phyloP scores from a whole-genome alignment of 345 rosid genomes.

The Eucalyptus tenuipes region DNA sequence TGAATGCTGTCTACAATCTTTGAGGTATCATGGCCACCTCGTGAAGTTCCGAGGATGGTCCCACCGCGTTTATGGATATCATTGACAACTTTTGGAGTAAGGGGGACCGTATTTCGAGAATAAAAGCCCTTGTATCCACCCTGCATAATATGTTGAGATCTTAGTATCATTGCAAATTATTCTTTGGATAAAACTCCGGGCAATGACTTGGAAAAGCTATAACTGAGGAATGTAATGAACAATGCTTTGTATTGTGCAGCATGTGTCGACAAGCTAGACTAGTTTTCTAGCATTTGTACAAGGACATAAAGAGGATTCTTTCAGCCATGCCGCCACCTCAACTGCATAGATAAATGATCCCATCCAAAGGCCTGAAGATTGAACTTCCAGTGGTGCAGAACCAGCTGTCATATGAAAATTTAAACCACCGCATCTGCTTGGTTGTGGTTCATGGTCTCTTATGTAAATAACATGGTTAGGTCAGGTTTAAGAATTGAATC shows the following conservation, averaged over 20 bases:
- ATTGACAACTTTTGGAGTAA: constrained; percentile 52
- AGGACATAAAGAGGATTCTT: not conserved
- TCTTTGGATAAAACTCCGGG: not conserved
- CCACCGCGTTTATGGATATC: constrained; percentile 81
- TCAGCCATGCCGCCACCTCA: not conserved
- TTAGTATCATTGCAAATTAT: not conserved
- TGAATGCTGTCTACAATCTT: constrained; percentile 84
- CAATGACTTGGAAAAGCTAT: not conserved
- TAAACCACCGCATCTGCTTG: not conserved
- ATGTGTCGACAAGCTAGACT: not conserved
- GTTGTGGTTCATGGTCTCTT: not conserved
- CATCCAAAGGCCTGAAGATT: not conserved
- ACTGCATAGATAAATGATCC: not conserved
- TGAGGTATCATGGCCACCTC: constrained; percentile 66
- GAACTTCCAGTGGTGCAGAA: not conserved
- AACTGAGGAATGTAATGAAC: not conserved
- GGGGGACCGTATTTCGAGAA: constrained; percentile 41
- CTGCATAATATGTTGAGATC: constrained; percentile 10
- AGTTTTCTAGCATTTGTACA: not conserved
- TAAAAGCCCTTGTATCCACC: constrained; percentile 86
- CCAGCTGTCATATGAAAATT: not conserved
- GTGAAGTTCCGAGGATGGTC: constrained; percentile 66
- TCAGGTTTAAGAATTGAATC: not conserved
- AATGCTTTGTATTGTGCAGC: not conserved
- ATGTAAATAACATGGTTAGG: not conserved